Conservation (phyloP, 176 grass and related monocot species). For the Cenchrus purpureus region DNA sequence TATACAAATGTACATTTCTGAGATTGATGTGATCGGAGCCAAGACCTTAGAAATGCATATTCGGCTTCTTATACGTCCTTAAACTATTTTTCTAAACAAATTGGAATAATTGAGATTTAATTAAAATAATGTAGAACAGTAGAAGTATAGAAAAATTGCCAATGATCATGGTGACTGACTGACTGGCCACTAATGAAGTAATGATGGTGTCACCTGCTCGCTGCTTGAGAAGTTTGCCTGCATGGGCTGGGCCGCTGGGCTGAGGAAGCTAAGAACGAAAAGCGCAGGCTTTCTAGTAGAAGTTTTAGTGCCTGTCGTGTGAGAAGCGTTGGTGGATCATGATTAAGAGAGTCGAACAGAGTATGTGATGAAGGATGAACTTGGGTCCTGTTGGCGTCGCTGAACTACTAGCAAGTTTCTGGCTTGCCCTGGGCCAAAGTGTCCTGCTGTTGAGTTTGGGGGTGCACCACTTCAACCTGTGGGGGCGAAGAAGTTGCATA, state of each 20-base stretch:
- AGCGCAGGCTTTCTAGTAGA: background rate
- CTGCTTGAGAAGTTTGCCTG: background rate
- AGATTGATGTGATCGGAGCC: background rate
- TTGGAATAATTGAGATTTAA: background rate
- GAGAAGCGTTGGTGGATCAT: too few relatives aligned
- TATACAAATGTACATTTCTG: background rate
- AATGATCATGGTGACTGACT: background rate
- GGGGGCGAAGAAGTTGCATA: too few relatives aligned
- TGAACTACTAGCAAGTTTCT: too few relatives aligned
- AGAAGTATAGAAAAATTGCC: background rate
- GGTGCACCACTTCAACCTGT: too few relatives aligned
- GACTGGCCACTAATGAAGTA: too few relatives aligned
- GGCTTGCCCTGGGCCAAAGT: too few relatives aligned
- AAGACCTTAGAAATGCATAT: background rate
- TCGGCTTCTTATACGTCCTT: background rate
- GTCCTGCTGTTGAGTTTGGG: too few relatives aligned
- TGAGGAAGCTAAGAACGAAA: background rate
- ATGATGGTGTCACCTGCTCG: background rate
- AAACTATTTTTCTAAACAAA: background rate
- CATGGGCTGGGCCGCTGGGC: background rate
- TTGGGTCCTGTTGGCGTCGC: too few relatives aligned
- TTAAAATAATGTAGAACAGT: background rate
- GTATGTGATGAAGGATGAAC: too few relatives aligned
- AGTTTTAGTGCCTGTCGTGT: too few relatives aligned
- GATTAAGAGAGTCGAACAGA: too few relatives aligned